Base-by-base conservation (phyloP, 495 filamentous ascomycete genomes). In the Podospora tetraspora region DNA sequence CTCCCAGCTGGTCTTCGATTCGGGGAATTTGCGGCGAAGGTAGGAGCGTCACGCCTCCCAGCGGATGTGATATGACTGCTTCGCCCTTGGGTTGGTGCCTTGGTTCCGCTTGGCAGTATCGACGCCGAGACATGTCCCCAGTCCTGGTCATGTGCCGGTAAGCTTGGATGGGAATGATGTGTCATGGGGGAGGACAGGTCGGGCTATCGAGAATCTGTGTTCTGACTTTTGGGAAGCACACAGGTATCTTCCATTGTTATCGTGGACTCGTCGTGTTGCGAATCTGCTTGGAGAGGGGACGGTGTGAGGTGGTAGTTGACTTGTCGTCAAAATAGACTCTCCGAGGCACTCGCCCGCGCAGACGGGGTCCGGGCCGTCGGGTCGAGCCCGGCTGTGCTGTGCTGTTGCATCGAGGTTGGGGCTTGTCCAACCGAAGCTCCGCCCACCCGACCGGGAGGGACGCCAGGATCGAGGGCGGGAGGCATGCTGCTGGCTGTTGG, bases 261-360 rank as follows among this genome's bases (percentile, higher is more conserved):
- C 19, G 19, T n/a, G 43, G 16, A 52, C 43, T 52, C 19, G 43
- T 52, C 43, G 9, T 52, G 19, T n/a, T 52, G 43, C 7, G 43
- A n/a, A 16, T 52, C 16, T 52, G 6, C 19, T n/a, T n/a, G 1
- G 43, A 4, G 43, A n/a, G 43, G 19, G 7, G 19, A n/a, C 32
- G 34, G 13, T 43, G 24, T 29, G 58, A 52, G 22, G 24, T 22
- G 29, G 13, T 43, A 7, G 12, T 61, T 21, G n/a, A 29, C 25
- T 30, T 59, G 68, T 70, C 68, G 68, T 70, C 64, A 57, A 70
- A 70, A 67, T 70, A 70, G 64, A 60, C 59, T 70, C 52, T 52
- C 43, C 43, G 16, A 19, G 66, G 30, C 27, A 19, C 29, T 37
- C 56, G 8, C n/a, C 25, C 30, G 43, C 32, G 16, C 32, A 37